Evolutionary conservation across 2,329 filamentous ascomycete species (phyloP).

Genomic region (Exophiala spinifera): DNA sequence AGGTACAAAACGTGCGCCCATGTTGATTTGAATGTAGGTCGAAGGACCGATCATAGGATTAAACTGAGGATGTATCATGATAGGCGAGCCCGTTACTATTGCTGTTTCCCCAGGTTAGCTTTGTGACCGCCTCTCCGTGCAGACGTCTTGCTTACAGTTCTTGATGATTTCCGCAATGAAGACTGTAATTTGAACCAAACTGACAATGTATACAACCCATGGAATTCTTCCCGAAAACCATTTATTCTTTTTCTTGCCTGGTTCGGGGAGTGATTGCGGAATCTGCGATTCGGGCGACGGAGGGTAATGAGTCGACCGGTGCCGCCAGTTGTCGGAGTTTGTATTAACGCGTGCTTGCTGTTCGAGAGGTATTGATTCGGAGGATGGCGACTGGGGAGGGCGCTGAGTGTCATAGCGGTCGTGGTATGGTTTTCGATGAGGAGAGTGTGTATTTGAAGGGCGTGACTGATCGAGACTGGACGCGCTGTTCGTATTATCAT

Average conservation of each 20-base stretch:
- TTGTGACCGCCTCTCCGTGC: conserved; percentile 1
- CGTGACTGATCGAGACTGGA: conserved; percentile 32
- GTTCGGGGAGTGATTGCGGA: conserved; percentile 23
- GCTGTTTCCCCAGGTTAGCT: conserved; percentile 43
- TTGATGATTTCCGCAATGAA: conserved; percentile 86
- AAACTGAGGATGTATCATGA: conserved; percentile 73
- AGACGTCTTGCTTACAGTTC: conserved; percentile 61
- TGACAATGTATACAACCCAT: conserved; percentile 79
- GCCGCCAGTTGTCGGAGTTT: conserved; percentile 16
- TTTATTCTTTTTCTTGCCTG: conserved; percentile 38
- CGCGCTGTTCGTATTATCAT: conserved; percentile 14
- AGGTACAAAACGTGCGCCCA: conserved; percentile 87
- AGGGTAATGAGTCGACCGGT: conserved; percentile 44
- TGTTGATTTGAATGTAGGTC: conserved; percentile 85
- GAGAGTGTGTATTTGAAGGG: conserved; percentile 8
- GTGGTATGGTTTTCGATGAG: conserved; percentile 8
- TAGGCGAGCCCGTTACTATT: conserved; percentile 68
- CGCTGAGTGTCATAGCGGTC: conserved; percentile 13
- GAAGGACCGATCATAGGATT: conserved; percentile 98
- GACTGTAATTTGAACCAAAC: conserved; percentile 71
- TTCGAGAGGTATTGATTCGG: conserved; percentile 24
- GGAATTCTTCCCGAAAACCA: conserved; percentile 62
- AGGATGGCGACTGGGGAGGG: conserved; percentile 7
- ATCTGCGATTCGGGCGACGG: conserved; percentile 56
- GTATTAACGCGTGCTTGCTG: conserved; percentile 20